A percentile compares a stretch with the other conserved stretches of the same genome.
phyloP scores from a whole-genome alignment of 257 asterid genomes.

The Henckelia pumila region DNA sequence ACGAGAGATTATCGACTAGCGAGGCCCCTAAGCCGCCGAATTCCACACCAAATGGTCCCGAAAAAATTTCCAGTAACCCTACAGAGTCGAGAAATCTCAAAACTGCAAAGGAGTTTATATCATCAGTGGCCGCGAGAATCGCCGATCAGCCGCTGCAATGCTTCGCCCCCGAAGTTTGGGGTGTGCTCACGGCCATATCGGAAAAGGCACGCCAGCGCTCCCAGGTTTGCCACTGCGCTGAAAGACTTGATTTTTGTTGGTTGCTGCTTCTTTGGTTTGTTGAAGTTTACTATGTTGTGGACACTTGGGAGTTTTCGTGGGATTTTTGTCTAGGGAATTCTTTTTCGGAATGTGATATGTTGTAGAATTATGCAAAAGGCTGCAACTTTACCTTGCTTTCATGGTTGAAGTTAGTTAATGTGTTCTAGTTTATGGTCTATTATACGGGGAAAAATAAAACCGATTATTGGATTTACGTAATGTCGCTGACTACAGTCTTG shows the following conservation, averaged over 20 bases:
- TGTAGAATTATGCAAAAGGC: background rate
- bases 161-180: conserved; percentile 91
- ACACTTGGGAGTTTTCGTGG: background rate
- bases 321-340: background rate
- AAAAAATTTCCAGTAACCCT: conserved; percentile 21
- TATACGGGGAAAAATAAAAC: no score
- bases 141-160: conserved; percentile 80
- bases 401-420: no score
- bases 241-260: background rate
- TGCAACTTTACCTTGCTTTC: no score
- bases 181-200: conserved; percentile 93
- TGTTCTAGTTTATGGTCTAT: no score
- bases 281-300: conserved; percentile 5
- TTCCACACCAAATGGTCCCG: conserved; percentile 20
- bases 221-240: conserved; percentile 44
- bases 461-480: background rate
- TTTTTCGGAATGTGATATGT: background rate
- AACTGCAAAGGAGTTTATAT: conserved; percentile 46
- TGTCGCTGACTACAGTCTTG: background rate
- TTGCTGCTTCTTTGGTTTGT: background rate
- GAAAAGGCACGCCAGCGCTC: conserved; percentile 82
- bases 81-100: conserved; percentile 32
- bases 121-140: conserved; percentile 63
- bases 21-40: background rate
- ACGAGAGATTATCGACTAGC: background rate